A percentile compares a stretch with the other conserved stretches of the same genome.
These are phyloP conservation scores for Aspergillus sojae DNA, from an alignment of 2,329 filamentous ascomycete genomes.

Conservation along the genomic window DNA sequence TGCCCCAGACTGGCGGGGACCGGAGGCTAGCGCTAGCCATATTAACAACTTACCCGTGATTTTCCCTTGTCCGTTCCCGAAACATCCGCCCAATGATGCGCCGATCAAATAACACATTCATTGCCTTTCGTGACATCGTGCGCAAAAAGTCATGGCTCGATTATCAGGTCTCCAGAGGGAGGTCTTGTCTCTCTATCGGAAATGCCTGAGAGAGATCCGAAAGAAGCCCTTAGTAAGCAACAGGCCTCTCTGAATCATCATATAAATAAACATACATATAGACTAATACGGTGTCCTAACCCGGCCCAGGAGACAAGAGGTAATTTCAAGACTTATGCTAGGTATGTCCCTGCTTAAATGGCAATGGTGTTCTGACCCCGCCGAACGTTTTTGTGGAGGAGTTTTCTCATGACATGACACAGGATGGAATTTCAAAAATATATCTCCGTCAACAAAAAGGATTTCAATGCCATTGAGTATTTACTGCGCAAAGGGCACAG, in stretches of 20 bases:
- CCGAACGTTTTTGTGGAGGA: conserved; percentile 10
- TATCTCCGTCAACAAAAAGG: conserved; percentile 71
- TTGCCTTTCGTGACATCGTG: background rate
- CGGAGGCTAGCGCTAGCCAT: conserved; percentile 18
- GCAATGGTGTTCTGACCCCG: conserved; percentile 2
- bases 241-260: background rate
- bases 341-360: conserved; percentile 33
- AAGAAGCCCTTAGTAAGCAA: conserved; percentile 73
- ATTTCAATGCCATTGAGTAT: conserved; percentile 85
- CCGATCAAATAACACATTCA: background rate
- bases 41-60: background rate
- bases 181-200: conserved; percentile 81
- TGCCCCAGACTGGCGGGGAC: conserved; percentile 24
- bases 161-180: conserved; percentile 89
- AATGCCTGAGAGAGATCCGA: conserved; percentile 77
- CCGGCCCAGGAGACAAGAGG: conserved; percentile 39
- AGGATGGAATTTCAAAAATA: conserved; percentile 79
- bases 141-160: conserved; percentile 37
- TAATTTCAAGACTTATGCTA: conserved; percentile 46
- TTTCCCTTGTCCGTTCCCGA: background rate
- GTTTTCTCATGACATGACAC: conserved; percentile 12
- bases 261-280: background rate
- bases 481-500: conserved; percentile 77
- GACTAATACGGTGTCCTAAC: conserved; percentile 2
- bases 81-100: background rate